These are phyloP conservation scores for Penicillium goetzii DNA, from an alignment of 495 filamentous ascomycete species.

Conservation along the genomic window DNA sequence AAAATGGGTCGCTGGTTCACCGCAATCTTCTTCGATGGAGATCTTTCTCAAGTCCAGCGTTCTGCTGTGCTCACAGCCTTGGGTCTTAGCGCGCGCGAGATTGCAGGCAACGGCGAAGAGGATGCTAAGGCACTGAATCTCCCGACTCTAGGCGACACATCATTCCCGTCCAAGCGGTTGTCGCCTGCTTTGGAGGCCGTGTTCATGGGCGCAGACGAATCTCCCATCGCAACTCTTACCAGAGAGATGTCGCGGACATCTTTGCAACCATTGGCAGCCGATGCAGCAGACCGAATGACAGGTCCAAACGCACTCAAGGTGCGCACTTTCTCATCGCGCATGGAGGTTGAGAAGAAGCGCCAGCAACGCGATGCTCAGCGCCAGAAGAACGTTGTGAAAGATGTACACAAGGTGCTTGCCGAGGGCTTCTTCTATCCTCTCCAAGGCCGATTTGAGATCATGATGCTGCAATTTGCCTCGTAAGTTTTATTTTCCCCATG, in stretches of 20 bases:
- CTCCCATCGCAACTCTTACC: slow-evolving; percentile 64
- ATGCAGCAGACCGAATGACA: slow-evolving; percentile 65
- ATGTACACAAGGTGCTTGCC: slow-evolving; percentile 73
- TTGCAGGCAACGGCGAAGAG: slow-evolving; percentile 77
- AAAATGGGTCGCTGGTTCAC: slow-evolving; percentile 83
- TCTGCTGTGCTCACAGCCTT: slow-evolving; percentile 78
- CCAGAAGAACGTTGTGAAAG: slow-evolving; percentile 65
- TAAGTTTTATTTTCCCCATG: slow-evolving; percentile 25
- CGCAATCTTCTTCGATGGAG: slow-evolving; percentile 85
- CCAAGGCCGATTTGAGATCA: slow-evolving; percentile 50
- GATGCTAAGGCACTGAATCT: slow-evolving; percentile 51
- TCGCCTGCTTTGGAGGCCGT: slow-evolving; percentile 57
- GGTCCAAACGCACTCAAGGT: slow-evolving; percentile 87
- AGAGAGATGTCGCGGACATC: slow-evolving; percentile 66
- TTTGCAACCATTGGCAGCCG: slow-evolving; percentile 76
- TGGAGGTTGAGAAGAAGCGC: slow-evolving; percentile 69
- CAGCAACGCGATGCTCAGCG: slow-evolving; percentile 48
- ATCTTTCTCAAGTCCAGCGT: slow-evolving; percentile 84
- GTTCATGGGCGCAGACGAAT: slow-evolving; percentile 46
- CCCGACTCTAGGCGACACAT: slow-evolving; percentile 42
- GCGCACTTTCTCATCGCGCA: slow-evolving; percentile 72
- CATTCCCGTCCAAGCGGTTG: slow-evolving; percentile 76
- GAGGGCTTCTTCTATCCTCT: slow-evolving; percentile 84
- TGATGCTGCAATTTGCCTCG: slow-evolving; percentile 50
- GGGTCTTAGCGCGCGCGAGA: slow-evolving; percentile 82